Evolutionary conservation across 169 alveolate species (phyloP), one percentile per base, ranked within the genome.

Genomic region (Cryptosporidium canis): DNA sequence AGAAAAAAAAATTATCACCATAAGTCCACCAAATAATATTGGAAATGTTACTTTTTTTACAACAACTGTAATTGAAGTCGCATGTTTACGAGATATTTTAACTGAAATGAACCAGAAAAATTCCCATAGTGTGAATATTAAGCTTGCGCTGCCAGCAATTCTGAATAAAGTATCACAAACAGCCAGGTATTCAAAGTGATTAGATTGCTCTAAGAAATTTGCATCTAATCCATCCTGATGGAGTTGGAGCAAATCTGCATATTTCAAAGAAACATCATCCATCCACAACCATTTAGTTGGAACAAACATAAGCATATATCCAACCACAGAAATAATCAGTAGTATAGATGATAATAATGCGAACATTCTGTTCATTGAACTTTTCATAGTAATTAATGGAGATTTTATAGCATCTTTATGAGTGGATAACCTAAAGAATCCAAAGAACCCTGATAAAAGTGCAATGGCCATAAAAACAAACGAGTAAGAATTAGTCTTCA

Each of bases 21-120:
- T 21, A 24, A 39, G 8, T 1, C 64, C 77, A 11, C 41, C 70
- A 56, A 61, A 11, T n/a, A 77, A 27, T 21, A 61, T 58, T 14
- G 85, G 85, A 77, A 77, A 43, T 0, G 71, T 61, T 24, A 77
- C 18, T 77, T 77, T 77, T 41, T 77, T 77, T 41, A 77, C 72
- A 9, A 61, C 61, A 43, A 77, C 85, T 18, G 85, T 58, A 37
- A 77, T 39, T n/a, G 85, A 77, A 33, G 72, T 77, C 7, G 85
- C 85, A 58, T 77, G 85, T 18, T 77, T 77, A 0, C 77, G 56
- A 35, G 85, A 77, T 12, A 77, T 21, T 53, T 77, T 77, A 18
- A 77, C 27, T 11, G 63, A 35, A 16, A 77, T 11, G 14, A 77
- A 77, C 85, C 85, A 77, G 41, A 77, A 77, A 18, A 77, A 61